Evolutionary conservation across 306 rosid genomes (phyloP).

Genomic region (Trichosanthes truncata): DNA sequence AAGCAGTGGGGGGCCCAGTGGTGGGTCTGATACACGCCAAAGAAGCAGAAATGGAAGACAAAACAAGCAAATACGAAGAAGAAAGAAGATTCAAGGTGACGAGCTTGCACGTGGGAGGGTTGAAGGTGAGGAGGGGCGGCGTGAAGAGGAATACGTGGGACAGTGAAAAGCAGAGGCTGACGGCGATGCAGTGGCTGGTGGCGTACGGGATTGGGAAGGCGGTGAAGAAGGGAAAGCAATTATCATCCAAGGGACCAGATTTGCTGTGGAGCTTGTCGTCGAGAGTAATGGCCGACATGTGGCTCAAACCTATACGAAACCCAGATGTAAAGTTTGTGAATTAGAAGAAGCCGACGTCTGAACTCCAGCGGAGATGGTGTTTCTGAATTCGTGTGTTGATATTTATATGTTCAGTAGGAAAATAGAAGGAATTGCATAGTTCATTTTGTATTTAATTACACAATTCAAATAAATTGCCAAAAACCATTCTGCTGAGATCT

Average conservation of each 20-base stretch:
- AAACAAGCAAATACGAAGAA: slow-evolving; percentile 23
- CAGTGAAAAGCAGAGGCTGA: slow-evolving; percentile 57
- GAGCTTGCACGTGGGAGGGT: slow-evolving; percentile 75
- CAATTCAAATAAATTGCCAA: background rate
- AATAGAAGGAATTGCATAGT: background rate
- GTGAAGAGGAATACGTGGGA: slow-evolving; percentile 58
- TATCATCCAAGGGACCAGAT: slow-evolving; percentile 43
- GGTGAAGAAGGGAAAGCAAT: slow-evolving; percentile 53
- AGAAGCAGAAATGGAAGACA: background rate
- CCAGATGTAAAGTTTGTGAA: slow-evolving; percentile 64
- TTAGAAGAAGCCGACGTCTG: background rate
- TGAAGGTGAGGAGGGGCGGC: slow-evolving; percentile 45
- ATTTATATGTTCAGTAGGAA: background rate
- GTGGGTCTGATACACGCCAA: slow-evolving; percentile 50
- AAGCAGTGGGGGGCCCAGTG: slow-evolving; percentile 81
- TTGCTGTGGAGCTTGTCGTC: slow-evolving; percentile 86
- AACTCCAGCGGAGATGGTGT: background rate
- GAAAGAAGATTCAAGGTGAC: slow-evolving; percentile 47
- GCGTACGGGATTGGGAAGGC: slow-evolving; percentile 68
- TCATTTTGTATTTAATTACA: background rate
- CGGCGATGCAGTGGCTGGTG: slow-evolving; percentile 93
- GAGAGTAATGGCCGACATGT: slow-evolving; percentile 82
- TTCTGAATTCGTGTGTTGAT: background rate
- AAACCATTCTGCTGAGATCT: no score
- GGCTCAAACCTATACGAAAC: slow-evolving; percentile 89